Evolutionary conservation across 768 basidiomycete genomes (phyloP).

Genomic region (Dioszegia crocea): DNA sequence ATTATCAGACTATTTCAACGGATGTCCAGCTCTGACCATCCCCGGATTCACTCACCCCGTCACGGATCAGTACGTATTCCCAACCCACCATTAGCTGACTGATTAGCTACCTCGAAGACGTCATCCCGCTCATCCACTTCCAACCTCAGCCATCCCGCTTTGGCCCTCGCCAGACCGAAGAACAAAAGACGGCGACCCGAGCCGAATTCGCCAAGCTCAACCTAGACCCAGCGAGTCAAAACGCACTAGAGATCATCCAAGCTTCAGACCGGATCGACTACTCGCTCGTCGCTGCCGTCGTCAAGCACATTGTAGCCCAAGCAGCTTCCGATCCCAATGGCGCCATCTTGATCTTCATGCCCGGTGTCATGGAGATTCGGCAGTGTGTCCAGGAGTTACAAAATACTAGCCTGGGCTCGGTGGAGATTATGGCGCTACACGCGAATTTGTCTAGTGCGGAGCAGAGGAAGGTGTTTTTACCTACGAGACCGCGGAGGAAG

Average conservation of each 20-base stretch:
- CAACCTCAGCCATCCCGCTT: constrained; percentile 52
- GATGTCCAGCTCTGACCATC: constrained; percentile 75
- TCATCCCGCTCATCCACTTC: constrained; percentile 61
- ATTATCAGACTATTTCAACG: constrained; percentile 66
- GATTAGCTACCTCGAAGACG: constrained; percentile 76
- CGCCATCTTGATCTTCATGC: constrained; percentile 79
- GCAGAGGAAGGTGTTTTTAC: constrained; percentile 71
- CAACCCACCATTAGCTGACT: constrained; percentile 1
- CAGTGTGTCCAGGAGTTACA: constrained; percentile 65
- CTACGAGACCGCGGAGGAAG: constrained; percentile 62
- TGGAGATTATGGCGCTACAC: constrained; percentile 66
- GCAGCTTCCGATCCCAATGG: constrained; percentile 52
- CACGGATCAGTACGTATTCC: constrained; percentile 59
- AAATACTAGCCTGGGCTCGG: constrained; percentile 29
- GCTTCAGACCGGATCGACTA: constrained; percentile 68
- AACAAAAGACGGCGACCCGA: constrained; percentile 55
- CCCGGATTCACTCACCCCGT: constrained; percentile 79
- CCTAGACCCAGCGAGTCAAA: constrained; percentile 56
- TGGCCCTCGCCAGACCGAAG: constrained; percentile 54
- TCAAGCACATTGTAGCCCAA: constrained; percentile 61
- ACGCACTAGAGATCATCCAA: constrained; percentile 61
- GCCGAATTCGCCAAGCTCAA: constrained; percentile 57
- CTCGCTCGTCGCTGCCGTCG: constrained; percentile 65
- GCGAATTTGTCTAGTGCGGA: constrained; percentile 82
- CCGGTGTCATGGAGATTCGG: constrained; percentile 84